A percentile compares a stretch with the other conserved stretches of the same genome.
Conservation (phyloP, 257 asterid species). For the Jacaranda copaia region DNA sequence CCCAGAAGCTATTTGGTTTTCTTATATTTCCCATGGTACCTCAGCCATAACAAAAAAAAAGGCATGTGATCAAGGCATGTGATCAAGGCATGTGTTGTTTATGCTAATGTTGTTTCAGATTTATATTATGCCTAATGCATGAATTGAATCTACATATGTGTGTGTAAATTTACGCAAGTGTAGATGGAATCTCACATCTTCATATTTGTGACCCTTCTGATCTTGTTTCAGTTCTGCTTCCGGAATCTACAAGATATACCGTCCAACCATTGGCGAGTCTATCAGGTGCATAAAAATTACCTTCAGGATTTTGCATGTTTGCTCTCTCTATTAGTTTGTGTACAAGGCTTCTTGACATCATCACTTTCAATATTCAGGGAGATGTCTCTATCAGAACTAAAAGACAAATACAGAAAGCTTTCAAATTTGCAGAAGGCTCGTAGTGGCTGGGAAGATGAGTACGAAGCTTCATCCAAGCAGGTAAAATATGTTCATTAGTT, state of each 20-base stretch:
- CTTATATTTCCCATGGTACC: slow-evolving; percentile 16
- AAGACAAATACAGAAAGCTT: slow-evolving; percentile 83
- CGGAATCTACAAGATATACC: slow-evolving; percentile 78
- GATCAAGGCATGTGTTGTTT: too few relatives aligned
- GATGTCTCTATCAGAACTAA: slow-evolving; percentile 82
- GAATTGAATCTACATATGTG: slow-evolving; percentile 8
- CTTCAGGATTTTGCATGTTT: slow-evolving; percentile 32
- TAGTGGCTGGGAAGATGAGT: slow-evolving; percentile 89
- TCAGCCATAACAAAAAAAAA: too few relatives aligned
- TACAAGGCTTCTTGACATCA: slow-evolving; percentile 30
- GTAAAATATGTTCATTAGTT: slow-evolving; percentile 43
- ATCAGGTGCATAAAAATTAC: slow-evolving; percentile 62
- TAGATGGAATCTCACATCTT: slow-evolving; percentile 9
- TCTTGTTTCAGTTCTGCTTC: slow-evolving; percentile 71
- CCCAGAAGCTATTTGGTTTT: background rate
- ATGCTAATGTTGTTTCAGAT: background rate
- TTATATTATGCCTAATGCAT: slow-evolving; percentile 17
- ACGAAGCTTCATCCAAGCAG: slow-evolving; percentile 83
- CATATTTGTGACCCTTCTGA: slow-evolving; percentile 31
- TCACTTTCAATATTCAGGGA: slow-evolving; percentile 67
- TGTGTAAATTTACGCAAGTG: background rate
- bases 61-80: too few relatives aligned
- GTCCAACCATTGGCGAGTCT: slow-evolving; percentile 94
- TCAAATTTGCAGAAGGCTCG: slow-evolving; percentile 72
- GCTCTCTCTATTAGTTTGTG: slow-evolving; percentile 29